Percentiles rank a stretch among this genome's conserved stretches.
phyloP scores from a whole-genome alignment of 2,329 filamentous ascomycete genomes.

The Torrubiella hemipterigena region DNA sequence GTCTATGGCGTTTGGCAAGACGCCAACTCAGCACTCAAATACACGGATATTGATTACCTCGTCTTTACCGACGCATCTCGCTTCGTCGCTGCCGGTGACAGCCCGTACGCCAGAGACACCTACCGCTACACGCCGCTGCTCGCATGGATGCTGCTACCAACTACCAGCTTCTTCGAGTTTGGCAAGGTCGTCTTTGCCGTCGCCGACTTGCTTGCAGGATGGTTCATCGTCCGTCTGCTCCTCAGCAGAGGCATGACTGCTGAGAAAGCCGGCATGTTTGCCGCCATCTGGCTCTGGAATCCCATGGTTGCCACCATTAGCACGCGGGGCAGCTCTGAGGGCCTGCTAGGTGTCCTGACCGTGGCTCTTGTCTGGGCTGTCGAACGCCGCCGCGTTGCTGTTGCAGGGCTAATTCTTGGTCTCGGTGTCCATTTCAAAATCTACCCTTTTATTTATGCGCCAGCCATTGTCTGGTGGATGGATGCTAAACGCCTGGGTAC shows the following conservation, averaged over 20 bases:
- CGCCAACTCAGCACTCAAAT: conserved; percentile 82
- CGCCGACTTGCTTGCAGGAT: conserved; percentile 76
- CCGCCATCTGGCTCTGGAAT: conserved; percentile 86
- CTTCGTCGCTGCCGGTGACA: conserved; percentile 52
- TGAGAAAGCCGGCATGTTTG: conserved; percentile 57
- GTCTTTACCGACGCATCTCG: conserved; percentile 94
- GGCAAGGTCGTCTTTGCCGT: conserved; percentile 80
- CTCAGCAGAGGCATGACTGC: conserved; percentile 31
- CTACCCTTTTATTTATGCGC: conserved; percentile 92
- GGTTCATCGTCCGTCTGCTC: conserved; percentile 45
- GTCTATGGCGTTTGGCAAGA: conserved; percentile 91
- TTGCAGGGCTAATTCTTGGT: conserved; percentile 69
- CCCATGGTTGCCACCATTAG: conserved; percentile 98
- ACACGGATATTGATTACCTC: conserved; percentile 97
- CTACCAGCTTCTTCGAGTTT: conserved; percentile 60
- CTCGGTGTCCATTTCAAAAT: conserved; percentile 95
- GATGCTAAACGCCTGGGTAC: conserved; percentile 37
- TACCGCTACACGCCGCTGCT: conserved; percentile 95
- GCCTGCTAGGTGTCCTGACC: conserved; percentile 74
- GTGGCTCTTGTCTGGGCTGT: conserved; percentile 76
- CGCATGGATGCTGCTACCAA: conserved; percentile 82
- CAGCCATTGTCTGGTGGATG: conserved; percentile 71
- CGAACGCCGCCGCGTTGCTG: conserved; percentile 42
- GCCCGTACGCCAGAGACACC: conserved; percentile 81
- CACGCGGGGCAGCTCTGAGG: conserved; percentile 88